Evolutionary conservation across 305 asterid genomes (phyloP).

Genomic region (Fraxinus nigra): DNA sequence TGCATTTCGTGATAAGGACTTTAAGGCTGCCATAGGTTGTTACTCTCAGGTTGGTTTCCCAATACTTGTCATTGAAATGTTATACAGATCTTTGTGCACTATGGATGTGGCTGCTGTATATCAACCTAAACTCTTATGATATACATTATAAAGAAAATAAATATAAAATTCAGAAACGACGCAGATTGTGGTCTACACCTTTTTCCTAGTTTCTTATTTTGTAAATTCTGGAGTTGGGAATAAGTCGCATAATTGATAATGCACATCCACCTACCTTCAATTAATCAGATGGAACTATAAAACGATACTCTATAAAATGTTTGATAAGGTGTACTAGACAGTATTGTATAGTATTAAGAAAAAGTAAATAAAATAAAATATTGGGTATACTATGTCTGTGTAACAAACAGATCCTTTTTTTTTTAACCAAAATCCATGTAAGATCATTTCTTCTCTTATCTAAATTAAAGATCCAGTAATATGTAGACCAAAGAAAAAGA

Average conservation of each 20-base stretch:
- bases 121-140: background rate
- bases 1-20: slow-evolving; percentile 61
- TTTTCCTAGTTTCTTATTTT: background rate
- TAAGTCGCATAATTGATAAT: background rate
- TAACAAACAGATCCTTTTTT: background rate
- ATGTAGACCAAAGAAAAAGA: background rate
- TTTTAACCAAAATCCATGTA: background rate
- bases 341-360: background rate
- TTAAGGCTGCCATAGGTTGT: slow-evolving; percentile 49
- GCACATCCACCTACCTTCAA: background rate
- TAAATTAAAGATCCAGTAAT: background rate
- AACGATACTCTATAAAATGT: background rate
- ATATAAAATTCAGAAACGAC: background rate
- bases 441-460: background rate
- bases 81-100: background rate
- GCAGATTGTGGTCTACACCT: background rate
- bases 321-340: background rate
- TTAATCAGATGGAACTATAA: background rate
- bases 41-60: slow-evolving; percentile 46
- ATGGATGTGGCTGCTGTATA: background rate
- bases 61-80: background rate
- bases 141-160: background rate
- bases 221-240: background rate
- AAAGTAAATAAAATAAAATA: background rate
- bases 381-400: background rate